Percentiles rank a stretch among this genome's conserved stretches.
phyloP scores from a whole-genome alignment of 179 eudicot genomes.

The Silene noctiflora region DNA sequence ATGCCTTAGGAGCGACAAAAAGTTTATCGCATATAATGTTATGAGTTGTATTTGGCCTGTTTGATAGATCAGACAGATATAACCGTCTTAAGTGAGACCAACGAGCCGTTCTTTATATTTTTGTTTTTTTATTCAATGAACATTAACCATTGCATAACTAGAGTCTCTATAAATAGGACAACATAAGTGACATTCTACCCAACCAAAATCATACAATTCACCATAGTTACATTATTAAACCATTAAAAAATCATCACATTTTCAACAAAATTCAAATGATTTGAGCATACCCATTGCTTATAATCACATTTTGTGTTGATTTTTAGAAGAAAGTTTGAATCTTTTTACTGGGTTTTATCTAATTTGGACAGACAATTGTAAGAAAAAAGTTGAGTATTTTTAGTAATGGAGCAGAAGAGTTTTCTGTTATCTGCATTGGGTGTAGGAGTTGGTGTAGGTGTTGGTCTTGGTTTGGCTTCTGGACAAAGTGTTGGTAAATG shows the following conservation, averaged over 20 bases:
- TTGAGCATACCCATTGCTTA: neutral
- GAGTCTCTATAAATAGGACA: conserved; percentile 30
- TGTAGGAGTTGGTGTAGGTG: conserved; percentile 40
- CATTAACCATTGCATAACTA: conserved; percentile 23
- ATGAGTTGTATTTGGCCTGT: too few species aligned
- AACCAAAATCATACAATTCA: conserved; percentile 14
- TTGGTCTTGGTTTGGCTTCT: conserved; percentile 40
- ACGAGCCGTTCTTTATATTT: neutral
- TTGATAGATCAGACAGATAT: too few species aligned
- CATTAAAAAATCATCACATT: neutral
- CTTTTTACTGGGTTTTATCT: conserved; percentile 20
- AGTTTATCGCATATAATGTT: too few species aligned
- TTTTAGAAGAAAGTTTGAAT: conserved; percentile 25
- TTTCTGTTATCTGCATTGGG: conserved; percentile 42
- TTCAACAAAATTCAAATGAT: neutral
- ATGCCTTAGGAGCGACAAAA: too few species aligned
- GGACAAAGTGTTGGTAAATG: conserved; percentile 45
- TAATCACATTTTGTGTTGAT: neutral
- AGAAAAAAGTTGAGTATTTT: neutral
- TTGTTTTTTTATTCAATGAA: neutral
- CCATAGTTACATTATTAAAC: neutral
- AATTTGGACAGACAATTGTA: neutral
- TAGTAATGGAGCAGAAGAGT: conserved; percentile 40
- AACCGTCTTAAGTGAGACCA: too few species aligned
- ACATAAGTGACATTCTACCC: conserved; percentile 17